These are phyloP conservation scores for Fusarium albidum DNA, from an alignment of 2,329 filamentous ascomycete species.

Conservation along the genomic window DNA sequence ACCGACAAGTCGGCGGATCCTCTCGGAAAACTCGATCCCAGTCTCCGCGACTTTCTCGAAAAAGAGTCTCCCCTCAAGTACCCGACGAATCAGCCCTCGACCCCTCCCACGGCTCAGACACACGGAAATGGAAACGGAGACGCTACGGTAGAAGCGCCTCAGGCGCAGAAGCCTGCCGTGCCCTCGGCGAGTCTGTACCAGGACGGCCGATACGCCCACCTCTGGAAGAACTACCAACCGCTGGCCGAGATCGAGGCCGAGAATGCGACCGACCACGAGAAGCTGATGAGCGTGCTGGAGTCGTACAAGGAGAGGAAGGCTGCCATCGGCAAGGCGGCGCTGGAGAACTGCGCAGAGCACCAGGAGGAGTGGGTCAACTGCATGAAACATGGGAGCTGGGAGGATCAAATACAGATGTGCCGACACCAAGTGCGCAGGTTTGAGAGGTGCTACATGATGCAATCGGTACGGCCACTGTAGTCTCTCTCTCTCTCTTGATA, in stretches of 20 bases:
- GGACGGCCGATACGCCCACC: conserved; percentile 76
- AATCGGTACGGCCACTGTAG: conserved; percentile 66
- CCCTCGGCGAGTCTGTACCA: conserved; percentile 63
- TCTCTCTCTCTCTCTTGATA: not conserved
- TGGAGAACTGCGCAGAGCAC: conserved; percentile 93
- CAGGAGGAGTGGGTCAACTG: conserved; percentile 85
- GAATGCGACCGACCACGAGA: conserved; percentile 79
- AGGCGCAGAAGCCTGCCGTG: conserved; percentile 42
- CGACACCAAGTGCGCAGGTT: conserved; percentile 78
- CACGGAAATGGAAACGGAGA: conserved; percentile 11
- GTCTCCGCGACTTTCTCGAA: conserved; percentile 83
- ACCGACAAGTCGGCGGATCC: conserved; percentile 61
- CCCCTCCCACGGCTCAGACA: conserved; percentile 15
- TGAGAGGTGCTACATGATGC: conserved; percentile 88
- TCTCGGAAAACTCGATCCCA: conserved; percentile 79
- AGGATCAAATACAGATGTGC: conserved; percentile 81
- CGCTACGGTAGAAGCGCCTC: conserved; percentile 29
- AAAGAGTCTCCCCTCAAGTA: conserved; percentile 82
- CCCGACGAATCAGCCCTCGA: conserved; percentile 43
- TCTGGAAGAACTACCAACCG: conserved; percentile 92
- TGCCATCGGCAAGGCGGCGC: conserved; percentile 78
- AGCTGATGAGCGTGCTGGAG: conserved; percentile 80
- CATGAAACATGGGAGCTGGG: conserved; percentile 75
- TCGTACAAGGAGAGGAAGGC: conserved; percentile 84
- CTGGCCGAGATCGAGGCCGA: conserved; percentile 73